A percentile compares a stretch with the other conserved stretches of the same genome.
Conservation (phyloP, 192 early-diverging fungal genomes). For the Funneliformis mosseae region DNA sequence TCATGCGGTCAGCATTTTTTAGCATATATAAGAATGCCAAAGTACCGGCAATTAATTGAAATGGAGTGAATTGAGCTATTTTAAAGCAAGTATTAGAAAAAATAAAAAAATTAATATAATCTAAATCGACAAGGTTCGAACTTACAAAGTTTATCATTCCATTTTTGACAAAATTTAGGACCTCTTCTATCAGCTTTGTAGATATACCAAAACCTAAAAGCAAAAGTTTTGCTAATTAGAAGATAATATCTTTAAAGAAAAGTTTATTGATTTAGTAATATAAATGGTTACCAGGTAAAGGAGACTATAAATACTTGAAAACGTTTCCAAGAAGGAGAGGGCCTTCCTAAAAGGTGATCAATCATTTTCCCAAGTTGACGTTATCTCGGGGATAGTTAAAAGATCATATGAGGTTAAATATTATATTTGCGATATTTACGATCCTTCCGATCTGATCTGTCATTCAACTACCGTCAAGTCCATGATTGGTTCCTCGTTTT, state of each 20-base stretch:
- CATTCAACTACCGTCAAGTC: no score
- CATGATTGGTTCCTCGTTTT: no score
- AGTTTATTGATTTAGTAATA: conserved; percentile 11
- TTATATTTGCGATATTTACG: no score
- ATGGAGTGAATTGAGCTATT: conserved; percentile 58
- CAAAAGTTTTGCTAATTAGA: background rate
- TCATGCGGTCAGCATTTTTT: conserved; percentile 67
- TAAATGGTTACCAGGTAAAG: conserved; percentile 43
- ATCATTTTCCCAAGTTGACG: conserved; percentile 60
- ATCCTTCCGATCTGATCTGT: no score
- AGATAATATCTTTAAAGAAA: background rate
- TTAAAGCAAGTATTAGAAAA: background rate
- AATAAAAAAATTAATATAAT: background rate
- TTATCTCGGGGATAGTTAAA: no score
- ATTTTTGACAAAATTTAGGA: conserved; percentile 35
- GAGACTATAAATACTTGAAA: conserved; percentile 68
- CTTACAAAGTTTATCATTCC: conserved; percentile 40
- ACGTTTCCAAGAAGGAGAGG: conserved; percentile 85
- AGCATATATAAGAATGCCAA: conserved; percentile 65
- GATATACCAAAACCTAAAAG: conserved; percentile 19
- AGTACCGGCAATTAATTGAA: conserved; percentile 75
- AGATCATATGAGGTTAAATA: no score
- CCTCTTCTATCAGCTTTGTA: conserved; percentile 32
- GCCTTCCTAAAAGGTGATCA: conserved; percentile 89
- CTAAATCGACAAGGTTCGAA: background rate